These are phyloP conservation scores for Lotus japonicus DNA, from an alignment of 306 rosid genomes.

Conservation along the genomic window DNA sequence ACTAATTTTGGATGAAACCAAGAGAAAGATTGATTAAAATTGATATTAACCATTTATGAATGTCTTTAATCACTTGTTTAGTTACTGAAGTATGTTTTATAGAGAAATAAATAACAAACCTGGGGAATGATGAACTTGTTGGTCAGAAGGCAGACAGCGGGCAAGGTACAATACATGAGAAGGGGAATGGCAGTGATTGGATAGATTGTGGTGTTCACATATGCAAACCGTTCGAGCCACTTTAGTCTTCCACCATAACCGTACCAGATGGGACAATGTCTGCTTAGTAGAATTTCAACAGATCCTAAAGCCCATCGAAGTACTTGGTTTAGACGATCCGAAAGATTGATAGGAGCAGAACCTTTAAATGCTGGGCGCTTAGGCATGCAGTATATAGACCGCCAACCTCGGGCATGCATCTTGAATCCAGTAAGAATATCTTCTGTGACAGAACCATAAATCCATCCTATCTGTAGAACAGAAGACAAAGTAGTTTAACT, in stretches of 20 bases:
- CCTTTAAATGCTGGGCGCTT: conserved; percentile 91
- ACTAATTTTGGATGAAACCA: not conserved
- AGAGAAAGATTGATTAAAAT: not conserved
- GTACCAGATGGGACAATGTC: conserved; percentile 98
- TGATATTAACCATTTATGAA: not conserved
- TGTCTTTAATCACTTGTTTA: not conserved
- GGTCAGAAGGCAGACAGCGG: conserved; percentile 93
- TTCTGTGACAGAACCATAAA: conserved; percentile 96
- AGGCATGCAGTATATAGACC: conserved; percentile 93
- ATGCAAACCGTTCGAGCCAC: conserved; percentile 93
- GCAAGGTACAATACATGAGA: conserved; percentile 84
- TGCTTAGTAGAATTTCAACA: conserved; percentile 86
- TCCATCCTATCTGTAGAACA: conserved; percentile 89
- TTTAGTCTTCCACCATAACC: conserved; percentile 91
- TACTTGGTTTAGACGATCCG: conserved; percentile 97
- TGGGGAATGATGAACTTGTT: conserved; percentile 98
- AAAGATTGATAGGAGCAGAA: conserved; percentile 96
- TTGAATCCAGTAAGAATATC: conserved; percentile 98
- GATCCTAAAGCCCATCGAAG: conserved; percentile 98
- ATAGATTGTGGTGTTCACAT: conserved; percentile 94
- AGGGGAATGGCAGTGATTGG: conserved; percentile 92
- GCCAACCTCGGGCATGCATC: conserved; percentile 99
- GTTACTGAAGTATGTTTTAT: not conserved
- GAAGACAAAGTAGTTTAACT: conserved; percentile 1
- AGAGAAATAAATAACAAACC: conserved; percentile 43